Evolutionary conservation across 1,284 basidiomycete species (phyloP), one percentile per base, ranked within the genome.

Genomic region (Gomphus bonarii): DNA sequence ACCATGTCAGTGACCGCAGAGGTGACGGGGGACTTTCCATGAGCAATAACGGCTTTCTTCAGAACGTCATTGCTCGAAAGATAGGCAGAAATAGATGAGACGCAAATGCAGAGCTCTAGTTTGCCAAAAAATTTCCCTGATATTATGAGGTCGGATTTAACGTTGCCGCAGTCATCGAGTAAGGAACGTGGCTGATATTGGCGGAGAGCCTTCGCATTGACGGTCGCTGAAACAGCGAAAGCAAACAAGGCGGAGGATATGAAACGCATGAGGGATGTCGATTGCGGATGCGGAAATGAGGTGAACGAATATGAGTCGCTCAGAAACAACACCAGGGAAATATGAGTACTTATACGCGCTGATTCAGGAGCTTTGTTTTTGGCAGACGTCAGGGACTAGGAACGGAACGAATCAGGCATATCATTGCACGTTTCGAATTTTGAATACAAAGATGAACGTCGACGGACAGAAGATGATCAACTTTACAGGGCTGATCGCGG

Each of bases 91-190:
- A 78, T 59, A 10, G 60, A 64, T 4, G 73, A 73, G 22, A 73
- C 36, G 59, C 75, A 77, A 43, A 75, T 60, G 46, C 75, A 76
- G 6, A 68, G 61, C 43, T 70, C 74, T 40, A 77, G 64, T 7
- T 52, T 56, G 10, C 75, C 75, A 35, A 71, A 53, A 12, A 57
- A 59, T 25, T 68, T 65, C 9, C 65, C 65, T 1, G 67, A 65
- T 18, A 77, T 64, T 18, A 61, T 65, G 50, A 77, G 63, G 9
- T 63, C 60, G 1, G 59, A 65, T 50, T 70, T 61, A 43, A 77
- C 64, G 54, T 71, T 66, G 22, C 68, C 74, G 61, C 76, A 78
- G 28, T 69, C 62, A 61, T 78, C 75, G 33, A 65, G 56, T 40
- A 65, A 60, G 28, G 50, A 59, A 36, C 65, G 68, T 11, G 20